Evolutionary conservation across 768 basidiomycete genomes (phyloP), one percentile per base, ranked within the genome.

Genomic region (Mycena latifolia): DNA sequence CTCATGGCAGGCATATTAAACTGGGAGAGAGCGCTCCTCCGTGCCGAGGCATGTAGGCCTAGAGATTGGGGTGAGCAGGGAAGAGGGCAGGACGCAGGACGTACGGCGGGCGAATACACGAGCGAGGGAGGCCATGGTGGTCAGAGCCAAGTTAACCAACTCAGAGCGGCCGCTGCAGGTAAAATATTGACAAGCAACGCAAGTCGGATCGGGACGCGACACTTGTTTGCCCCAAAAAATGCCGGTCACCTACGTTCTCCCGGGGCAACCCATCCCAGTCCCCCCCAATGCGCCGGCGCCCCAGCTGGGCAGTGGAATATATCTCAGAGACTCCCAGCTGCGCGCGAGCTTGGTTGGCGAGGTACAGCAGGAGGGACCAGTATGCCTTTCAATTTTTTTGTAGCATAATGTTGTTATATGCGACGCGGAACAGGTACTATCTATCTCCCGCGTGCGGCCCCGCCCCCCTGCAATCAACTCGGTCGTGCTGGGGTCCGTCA

Each of bases 1-100:
- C 95, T 97, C 97, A 99, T 99, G 72, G 98, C 96, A 63, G 96
- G 96, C 95, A 98, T 96, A 69, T 90, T 84, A 82, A 98, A 96
- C 77, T 90, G 94, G 65, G 92, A 83, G 71, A 99, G 86, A 41
- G 92, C 96, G 81, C 85, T 81, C 72, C 92, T 82, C 67, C 89
- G 87, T 59, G 91, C 86, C 31, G 96, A 96, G 73, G 87, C 86
- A 83, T 96, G 94, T 58, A 98, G 82, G 74, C 89, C 96, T 97
- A 75, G 56, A 75, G 56, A 39, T 5, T 54, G n/a, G 25, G 25
- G 41, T 52, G 5, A 61, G 35, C 18, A 69, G 50, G 17, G 51
- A 52, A 31, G 50, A 55, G 25, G 18, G 22, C 39, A 1, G 33
- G 29, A 37, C 33, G 33, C 33, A 14, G 37, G 28, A 79, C 88